Evolutionary conservation across 2,329 filamentous ascomycete genomes (phyloP).

Genomic region (Fusarium bulbicola): DNA sequence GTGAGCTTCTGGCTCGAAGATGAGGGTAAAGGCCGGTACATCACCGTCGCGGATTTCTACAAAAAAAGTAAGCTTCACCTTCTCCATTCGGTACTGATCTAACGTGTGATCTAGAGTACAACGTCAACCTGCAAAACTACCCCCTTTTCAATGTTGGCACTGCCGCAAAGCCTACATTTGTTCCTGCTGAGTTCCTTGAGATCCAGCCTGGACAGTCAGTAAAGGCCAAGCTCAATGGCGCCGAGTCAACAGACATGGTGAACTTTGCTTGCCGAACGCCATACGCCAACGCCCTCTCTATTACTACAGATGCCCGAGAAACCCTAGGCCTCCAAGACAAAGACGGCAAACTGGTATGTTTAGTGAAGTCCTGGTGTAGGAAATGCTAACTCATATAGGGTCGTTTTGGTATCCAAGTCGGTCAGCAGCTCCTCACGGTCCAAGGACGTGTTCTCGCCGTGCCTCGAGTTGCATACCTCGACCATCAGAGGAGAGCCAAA

Average conservation of each 20-base stretch:
- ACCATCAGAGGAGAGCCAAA: constrained; percentile 29
- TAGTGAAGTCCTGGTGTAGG: not conserved
- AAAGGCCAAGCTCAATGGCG: constrained; percentile 64
- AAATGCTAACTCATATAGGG: constrained; percentile 25
- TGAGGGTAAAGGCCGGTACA: constrained; percentile 40
- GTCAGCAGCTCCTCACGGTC: constrained; percentile 73
- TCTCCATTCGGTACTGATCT: not conserved
- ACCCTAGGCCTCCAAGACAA: constrained; percentile 64
- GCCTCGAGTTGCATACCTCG: constrained; percentile 69
- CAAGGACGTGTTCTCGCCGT: constrained; percentile 71
- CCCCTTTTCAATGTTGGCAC: constrained; percentile 76
- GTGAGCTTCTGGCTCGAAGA: constrained; percentile 46
- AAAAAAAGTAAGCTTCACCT: constrained; percentile 47
- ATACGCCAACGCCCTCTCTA: constrained; percentile 71
- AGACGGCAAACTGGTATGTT: constrained; percentile 50
- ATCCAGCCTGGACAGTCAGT: constrained; percentile 72
- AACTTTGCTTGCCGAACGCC: constrained; percentile 75
- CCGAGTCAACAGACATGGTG: constrained; percentile 76
- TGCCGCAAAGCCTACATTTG: constrained; percentile 64
- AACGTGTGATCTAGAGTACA: constrained; percentile 47
- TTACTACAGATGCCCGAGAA: constrained; percentile 65
- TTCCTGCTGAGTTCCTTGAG: constrained; percentile 72
- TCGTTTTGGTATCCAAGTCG: constrained; percentile 71
- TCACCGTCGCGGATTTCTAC: constrained; percentile 57
- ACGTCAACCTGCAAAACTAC: constrained; percentile 47